Percentiles rank a stretch among this genome's conserved stretches.
phyloP scores from a whole-genome alignment of 345 rosid genomes.

The Luvunga scandens region DNA sequence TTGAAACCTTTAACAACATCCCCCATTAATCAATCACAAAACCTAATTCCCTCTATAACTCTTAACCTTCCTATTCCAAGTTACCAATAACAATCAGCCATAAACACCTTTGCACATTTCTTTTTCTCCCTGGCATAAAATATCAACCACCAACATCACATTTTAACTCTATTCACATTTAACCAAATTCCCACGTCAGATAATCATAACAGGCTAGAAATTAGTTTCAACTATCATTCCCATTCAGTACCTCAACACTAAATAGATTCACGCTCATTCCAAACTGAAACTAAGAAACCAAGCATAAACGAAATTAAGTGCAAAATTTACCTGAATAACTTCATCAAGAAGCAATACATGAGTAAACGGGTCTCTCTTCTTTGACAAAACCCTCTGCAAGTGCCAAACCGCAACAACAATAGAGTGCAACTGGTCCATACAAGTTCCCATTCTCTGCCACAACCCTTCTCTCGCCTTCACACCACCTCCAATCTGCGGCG shows the following conservation, averaged over 20 bases:
- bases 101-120: neutral
- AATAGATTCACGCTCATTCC: neutral
- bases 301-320: neutral
- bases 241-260: neutral
- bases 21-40: neutral
- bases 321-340: constrained; percentile 68
- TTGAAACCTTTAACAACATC: neutral
- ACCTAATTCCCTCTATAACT: neutral
- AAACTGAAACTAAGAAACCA: neutral
- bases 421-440: constrained; percentile 87
- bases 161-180: neutral
- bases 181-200: neutral
- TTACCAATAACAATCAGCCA: neutral
- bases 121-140: neutral
- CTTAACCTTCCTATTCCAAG: neutral
- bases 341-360: constrained; percentile 93
- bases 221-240: neutral
- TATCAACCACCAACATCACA: neutral
- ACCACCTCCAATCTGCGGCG: constrained; percentile 93
- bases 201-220: neutral
- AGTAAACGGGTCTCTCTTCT: constrained; percentile 95
- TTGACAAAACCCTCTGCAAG: constrained; percentile 91
- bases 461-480: constrained; percentile 80
- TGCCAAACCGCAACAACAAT: constrained; percentile 92
- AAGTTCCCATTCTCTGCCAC: constrained; percentile 87